Base-by-base conservation (phyloP, 352 stramenopile genomes). In the Phytophthora agathidicida region DNA sequence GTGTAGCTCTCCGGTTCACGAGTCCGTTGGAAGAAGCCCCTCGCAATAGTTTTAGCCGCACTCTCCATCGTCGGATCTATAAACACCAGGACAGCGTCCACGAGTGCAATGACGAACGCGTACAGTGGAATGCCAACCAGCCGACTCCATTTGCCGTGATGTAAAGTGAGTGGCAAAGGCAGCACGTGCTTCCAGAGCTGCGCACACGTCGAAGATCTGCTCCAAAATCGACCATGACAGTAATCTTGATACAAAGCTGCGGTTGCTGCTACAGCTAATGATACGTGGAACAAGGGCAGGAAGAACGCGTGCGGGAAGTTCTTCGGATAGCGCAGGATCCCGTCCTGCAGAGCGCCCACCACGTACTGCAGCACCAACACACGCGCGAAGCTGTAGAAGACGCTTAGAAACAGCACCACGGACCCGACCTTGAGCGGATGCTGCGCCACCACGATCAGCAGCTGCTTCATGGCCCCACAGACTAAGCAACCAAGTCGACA, bases 61-160 rank as follows among this genome's bases (percentile, higher is more conserved):
- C 65, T 87, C 47, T 73, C 75, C 32, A 73, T 72, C 10, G 22
- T 74, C 36, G 77, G 72, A 28, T 87, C 80, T 16, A 44, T 69
- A 19, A 77, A 85, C 47, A 71, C 59, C 31, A 76, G 65, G 10
- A 83, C 52, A 5, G 80, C 79, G 28, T 91, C 82, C 8, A 73
- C 59, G 7, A 83, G 37, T 13, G 71, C 85, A 27, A 93, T 64
- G 8, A 59, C 36, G 24, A 86, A 78, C 13, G 80, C 81, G 35
- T 87, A 91, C 13, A 86, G 17, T 8, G 86, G 81, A 30, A 93
- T 77, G n/a, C 83, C 83, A 23, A 89, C 45, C 37, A 92, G 65
- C 32, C 82, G 76, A 38, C 54, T 73, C 45, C 77, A 65, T 11
- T 84, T 71, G 2, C 77, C 74, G 8, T 55, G 56, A 13, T 71